Base-by-base conservation (phyloP, 192 early-diverging fungal species). In the Podochytrium sp. region DNA sequence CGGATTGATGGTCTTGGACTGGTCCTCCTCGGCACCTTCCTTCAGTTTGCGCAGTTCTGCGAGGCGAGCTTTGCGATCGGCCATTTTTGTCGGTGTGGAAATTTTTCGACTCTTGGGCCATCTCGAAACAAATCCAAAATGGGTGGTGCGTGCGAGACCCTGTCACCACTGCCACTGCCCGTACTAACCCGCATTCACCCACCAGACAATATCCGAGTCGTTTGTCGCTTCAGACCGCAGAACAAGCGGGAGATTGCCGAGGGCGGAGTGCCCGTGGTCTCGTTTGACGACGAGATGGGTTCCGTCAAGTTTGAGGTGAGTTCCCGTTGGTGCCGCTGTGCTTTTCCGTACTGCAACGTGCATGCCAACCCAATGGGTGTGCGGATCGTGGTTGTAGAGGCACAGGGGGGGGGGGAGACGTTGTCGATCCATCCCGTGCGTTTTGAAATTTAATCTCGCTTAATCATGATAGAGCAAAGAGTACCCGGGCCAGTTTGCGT, bases 221-320 rank as follows among this genome's bases (percentile, higher is more conserved):
- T 99, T 69, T 96, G 94, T 86, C 92, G 97, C 59, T 97, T 99
- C 84, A 89, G 96, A 59, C 97, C 97, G 58, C 93, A 96, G 76
- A 99, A 99, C 82, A 83, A 89, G 59, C 79, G 93, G 41, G 97
- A 99, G 87, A 90, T 92, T 63, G 89, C 83, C 56, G 94, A 97
- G 76, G 95, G 95, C 68, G 95, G 96, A 65, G 91, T 91, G 52
- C 91, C 92, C 65, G 90, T 96, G 41, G 86, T 98, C 73, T 81
- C 84, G 29, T 90, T 93, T 69, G 90, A 93, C 73, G 91, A 91
- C 37, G 88, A 90, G 32, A 87, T 91, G 66, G 91, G 89, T 66
- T 79, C 84, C 23, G 89, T 94, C 72, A 84, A 79, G 69, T 81
- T 80, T 68, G 85, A 89, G 58, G 87, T 85, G 71, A 12, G 76